Conservation (phyloP, 352 stramenopile genomes). For the Globisporangium abappressorium region DNA sequence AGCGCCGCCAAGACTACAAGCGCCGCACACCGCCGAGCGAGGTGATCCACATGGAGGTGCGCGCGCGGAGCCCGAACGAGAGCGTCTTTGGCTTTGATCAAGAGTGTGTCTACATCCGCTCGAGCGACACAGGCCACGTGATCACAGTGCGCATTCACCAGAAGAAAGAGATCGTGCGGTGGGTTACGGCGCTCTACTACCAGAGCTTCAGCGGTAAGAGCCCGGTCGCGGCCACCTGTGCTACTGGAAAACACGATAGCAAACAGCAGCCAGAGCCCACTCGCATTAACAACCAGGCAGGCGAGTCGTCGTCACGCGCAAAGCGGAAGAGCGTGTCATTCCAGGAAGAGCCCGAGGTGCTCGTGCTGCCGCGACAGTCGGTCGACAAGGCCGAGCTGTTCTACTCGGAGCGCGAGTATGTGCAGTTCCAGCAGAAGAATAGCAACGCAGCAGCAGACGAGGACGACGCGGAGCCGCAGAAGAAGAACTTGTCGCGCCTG, state of each 20-base stretch:
- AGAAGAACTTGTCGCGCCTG: conserved; percentile 42
- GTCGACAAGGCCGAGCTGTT: conserved; percentile 54
- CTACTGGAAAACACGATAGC: conserved; percentile 15
- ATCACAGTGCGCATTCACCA: conserved; percentile 54
- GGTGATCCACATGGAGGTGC: conserved; percentile 38
- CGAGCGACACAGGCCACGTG: conserved; percentile 34
- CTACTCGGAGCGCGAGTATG: conserved; percentile 55
- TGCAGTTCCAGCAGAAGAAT: conserved; percentile 46
- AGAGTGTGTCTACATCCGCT: conserved; percentile 56
- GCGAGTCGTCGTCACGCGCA: not conserved
- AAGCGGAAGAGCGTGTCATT: conserved; percentile 56
- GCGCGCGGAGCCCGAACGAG: conserved; percentile 35
- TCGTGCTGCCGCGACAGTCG: conserved; percentile 39
- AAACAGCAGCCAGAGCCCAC: conserved; percentile 14
- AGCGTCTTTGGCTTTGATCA: conserved; percentile 62
- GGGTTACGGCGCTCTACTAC: conserved; percentile 64
- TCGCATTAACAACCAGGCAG: not conserved
- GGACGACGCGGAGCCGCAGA: conserved; percentile 10
- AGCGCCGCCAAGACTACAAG: conserved; percentile 56
- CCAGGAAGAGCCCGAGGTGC: conserved; percentile 44
- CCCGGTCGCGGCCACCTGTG: conserved; percentile 4
- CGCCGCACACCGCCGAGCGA: conserved; percentile 43
- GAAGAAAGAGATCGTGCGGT: conserved; percentile 60
- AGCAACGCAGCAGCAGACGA: not conserved
- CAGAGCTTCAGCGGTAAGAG: conserved; percentile 32